These are phyloP conservation scores for Botrytis tulipae DNA, from an alignment of 2,329 filamentous ascomycete genomes.

Conservation along the genomic window DNA sequence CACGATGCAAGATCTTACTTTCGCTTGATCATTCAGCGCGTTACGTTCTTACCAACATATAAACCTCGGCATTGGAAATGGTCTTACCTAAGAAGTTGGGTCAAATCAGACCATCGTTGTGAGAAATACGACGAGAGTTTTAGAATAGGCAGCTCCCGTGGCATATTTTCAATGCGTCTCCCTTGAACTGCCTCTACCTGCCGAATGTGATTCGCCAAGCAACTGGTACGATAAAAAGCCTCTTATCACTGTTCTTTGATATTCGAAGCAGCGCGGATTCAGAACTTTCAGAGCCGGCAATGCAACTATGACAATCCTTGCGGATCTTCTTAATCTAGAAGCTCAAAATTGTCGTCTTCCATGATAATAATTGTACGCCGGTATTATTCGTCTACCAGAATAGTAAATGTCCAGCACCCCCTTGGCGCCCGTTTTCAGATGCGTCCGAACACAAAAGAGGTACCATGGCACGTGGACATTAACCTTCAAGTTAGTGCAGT, in stretches of 20 bases:
- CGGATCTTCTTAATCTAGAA: neutral
- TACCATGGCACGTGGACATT: conserved; percentile 13
- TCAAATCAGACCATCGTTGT: neutral
- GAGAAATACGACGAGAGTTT: neutral
- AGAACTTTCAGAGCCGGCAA: neutral
- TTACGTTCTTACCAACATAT: neutral
- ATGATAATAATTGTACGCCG: neutral
- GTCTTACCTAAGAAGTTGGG: neutral
- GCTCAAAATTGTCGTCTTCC: neutral
- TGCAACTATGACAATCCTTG: neutral
- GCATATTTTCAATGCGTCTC: neutral
- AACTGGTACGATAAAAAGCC: neutral
- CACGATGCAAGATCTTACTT: conserved; percentile 6
- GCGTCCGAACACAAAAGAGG: conserved; percentile 6
- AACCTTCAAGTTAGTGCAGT: neutral
- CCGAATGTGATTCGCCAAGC: neutral
- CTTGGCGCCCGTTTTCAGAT: neutral
- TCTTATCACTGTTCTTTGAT: neutral
- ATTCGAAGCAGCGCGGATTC: neutral
- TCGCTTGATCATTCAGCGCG: conserved; percentile 15
- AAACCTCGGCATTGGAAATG: conserved; percentile 11
- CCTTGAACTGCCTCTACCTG: neutral
- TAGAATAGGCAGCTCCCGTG: neutral
- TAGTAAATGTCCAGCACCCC: neutral
- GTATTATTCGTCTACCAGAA: neutral